A percentile compares a stretch with the other conserved stretches of the same genome.
Conservation (phyloP, 768 basidiomycete genomes). For the Lentinula sp. region DNA sequence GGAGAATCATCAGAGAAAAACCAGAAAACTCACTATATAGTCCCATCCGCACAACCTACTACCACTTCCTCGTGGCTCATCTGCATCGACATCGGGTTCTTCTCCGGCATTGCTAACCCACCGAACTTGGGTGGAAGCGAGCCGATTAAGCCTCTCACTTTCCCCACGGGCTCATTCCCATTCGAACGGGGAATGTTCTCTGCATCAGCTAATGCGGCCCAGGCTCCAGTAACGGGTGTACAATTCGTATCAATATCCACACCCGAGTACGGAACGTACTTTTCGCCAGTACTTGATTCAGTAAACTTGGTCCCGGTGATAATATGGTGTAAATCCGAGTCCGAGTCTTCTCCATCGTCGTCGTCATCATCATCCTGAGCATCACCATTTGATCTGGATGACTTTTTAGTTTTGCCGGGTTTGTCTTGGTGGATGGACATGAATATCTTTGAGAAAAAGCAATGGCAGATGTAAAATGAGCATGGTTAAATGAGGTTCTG, state of each 20-base stretch:
- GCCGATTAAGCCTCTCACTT: slow-evolving; percentile 55
- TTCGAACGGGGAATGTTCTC: slow-evolving; percentile 21
- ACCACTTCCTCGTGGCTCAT: slow-evolving; percentile 88
- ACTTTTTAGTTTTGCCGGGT: slow-evolving; percentile 14
- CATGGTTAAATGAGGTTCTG: not conserved
- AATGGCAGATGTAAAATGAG: too few relatives aligned
- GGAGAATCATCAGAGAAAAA: not conserved
- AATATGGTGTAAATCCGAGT: slow-evolving; percentile 14
- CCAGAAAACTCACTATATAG: slow-evolving; percentile 65
- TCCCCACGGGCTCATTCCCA: slow-evolving; percentile 7
- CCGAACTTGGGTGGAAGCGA: slow-evolving; percentile 61
- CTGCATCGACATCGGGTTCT: slow-evolving; percentile 95
- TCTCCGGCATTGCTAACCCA: slow-evolving; percentile 81
- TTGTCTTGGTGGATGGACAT: slow-evolving; percentile 77
- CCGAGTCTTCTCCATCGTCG: slow-evolving; percentile 18
- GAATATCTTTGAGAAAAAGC: slow-evolving; percentile 48
- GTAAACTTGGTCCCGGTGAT: not conserved
- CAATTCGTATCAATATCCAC: slow-evolving; percentile 66
- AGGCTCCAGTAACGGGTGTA: slow-evolving; percentile 65
- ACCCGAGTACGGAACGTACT: slow-evolving; percentile 1
- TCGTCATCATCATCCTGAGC: slow-evolving; percentile 19
- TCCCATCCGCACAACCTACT: slow-evolving; percentile 87
- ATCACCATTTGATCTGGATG: slow-evolving; percentile 7
- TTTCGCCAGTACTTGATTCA: not conserved
- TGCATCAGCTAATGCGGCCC: slow-evolving; percentile 58